Conservation (phyloP, 805 yeast genomes). For the Cyberlindnera petersonii region DNA sequence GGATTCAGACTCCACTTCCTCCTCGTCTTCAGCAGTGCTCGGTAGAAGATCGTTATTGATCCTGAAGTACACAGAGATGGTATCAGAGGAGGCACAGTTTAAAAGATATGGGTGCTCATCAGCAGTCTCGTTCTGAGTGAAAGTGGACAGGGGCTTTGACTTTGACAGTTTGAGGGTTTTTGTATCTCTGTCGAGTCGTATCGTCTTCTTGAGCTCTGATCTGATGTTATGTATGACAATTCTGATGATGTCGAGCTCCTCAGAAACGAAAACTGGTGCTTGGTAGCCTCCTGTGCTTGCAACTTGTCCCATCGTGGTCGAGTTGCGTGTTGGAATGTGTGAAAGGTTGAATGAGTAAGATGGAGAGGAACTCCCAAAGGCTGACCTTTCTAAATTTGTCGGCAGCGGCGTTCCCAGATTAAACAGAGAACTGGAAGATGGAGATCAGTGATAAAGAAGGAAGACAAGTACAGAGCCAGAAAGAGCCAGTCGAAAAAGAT, state of each 20-base stretch:
- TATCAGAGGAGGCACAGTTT: slow-evolving; percentile 10
- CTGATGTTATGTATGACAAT: slow-evolving; percentile 3
- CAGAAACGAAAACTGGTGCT: slow-evolving; percentile 2
- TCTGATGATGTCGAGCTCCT: slow-evolving; percentile 3
- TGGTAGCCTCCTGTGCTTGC: slow-evolving; percentile 5
- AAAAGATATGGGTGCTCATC: slow-evolving; percentile 11
- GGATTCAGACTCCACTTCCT: neutral
- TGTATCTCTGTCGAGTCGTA: slow-evolving; percentile 2
- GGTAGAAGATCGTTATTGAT: neutral
- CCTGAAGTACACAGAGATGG: slow-evolving; percentile 5
- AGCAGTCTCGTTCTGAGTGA: slow-evolving; percentile 11
- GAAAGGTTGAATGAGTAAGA: no score
- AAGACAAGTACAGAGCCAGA: no score
- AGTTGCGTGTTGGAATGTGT: neutral
- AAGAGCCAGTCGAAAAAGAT: no score
- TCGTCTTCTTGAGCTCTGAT: neutral
- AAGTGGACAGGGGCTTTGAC: slow-evolving; percentile 8
- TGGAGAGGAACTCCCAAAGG: no score
- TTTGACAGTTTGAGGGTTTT: slow-evolving; percentile 2
- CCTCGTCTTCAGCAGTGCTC: neutral
- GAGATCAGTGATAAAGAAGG: no score
- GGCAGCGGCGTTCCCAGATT: no score
- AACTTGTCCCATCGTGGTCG: slow-evolving; percentile 13
- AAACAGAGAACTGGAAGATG: no score
- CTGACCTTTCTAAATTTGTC: no score